Evolutionary conservation across 495 filamentous ascomycete species (phyloP).

Genomic region (Aspergillus affinis): DNA sequence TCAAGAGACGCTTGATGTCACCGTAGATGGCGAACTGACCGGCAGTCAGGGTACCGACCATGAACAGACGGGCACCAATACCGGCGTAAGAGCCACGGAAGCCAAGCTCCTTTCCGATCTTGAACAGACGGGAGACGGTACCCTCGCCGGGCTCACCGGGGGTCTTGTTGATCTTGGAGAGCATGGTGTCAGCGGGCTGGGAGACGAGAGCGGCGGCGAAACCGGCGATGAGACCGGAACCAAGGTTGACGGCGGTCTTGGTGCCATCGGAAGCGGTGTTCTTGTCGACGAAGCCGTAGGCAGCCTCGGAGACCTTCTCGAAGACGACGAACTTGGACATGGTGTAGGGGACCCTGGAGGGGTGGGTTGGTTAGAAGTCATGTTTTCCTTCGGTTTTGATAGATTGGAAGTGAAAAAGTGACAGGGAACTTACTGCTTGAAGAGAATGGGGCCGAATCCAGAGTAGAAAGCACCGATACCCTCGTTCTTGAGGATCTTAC

Average conservation of each 20-base stretch:
- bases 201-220: constrained; percentile 96
- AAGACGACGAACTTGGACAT: constrained; percentile 99
- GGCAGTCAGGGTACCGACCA: constrained; percentile 74
- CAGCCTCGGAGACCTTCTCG: constrained; percentile 88
- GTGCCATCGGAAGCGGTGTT: constrained; percentile 63
- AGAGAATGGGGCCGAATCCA: constrained; percentile 88
- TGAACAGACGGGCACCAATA: constrained; percentile 90
- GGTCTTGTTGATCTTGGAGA: constrained; percentile 99
- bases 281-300: constrained; percentile 78
- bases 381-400: neutral
- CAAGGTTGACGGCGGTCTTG: constrained; percentile 91
- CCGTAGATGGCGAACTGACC: constrained; percentile 98
- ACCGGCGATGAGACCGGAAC: constrained; percentile 93
- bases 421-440: constrained; percentile 84
- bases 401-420: too few species aligned
- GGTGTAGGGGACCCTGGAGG: constrained; percentile 93
- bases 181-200: constrained; percentile 98
- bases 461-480: constrained; percentile 91
- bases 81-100: constrained; percentile 83
- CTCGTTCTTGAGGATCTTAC: constrained; percentile 82
- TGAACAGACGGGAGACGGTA: constrained; percentile 85
- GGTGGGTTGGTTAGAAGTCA: constrained; percentile 12
- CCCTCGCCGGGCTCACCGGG: constrained; percentile 93
- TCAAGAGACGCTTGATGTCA: constrained; percentile 53
- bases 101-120: constrained; percentile 95